Conservation (phyloP, 148 eudicot species). For the Vaccinium myrtillus region DNA sequence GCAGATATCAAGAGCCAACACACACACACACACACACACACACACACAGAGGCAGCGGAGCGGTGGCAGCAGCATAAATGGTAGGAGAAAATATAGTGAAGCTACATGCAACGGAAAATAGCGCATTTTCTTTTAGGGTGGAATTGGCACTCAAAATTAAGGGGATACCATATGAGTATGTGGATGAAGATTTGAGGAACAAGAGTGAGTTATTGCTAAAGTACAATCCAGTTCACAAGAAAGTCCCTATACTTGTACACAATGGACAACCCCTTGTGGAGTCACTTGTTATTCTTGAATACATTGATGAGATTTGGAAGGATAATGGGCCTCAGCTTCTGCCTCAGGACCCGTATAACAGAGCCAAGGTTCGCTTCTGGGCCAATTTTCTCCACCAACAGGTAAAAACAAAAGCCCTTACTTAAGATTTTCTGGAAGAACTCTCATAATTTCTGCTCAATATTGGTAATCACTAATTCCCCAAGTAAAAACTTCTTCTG, state of each 20-base stretch:
- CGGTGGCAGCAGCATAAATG: neutral
- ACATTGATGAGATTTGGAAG: conserved; percentile 20
- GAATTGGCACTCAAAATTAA: conserved; percentile 44
- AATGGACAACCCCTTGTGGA: conserved; percentile 10
- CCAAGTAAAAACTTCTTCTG: too few relatives aligned
- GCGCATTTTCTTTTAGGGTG: conserved; percentile 34
- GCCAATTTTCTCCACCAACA: conserved; percentile 23
- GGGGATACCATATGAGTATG: conserved; percentile 41
- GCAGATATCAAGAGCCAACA: too few relatives aligned
- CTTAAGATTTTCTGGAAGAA: neutral
- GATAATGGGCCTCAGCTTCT: conserved; percentile 18
- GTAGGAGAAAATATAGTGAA: conserved; percentile 24
- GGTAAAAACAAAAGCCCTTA: neutral
- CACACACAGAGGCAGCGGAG: neutral
- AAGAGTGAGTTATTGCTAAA: conserved; percentile 30
- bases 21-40: too few relatives aligned
- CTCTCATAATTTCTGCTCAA: neutral
- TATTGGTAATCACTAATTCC: too few relatives aligned
- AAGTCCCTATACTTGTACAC: conserved; percentile 1
- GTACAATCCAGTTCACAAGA: conserved; percentile 24
- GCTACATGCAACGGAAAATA: conserved; percentile 41
- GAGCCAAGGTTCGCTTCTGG: conserved; percentile 35
- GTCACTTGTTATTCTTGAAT: conserved; percentile 18
- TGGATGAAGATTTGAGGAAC: conserved; percentile 39
- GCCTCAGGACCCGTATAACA: conserved; percentile 22